phyloP scores from a whole-genome alignment of 139 green algal genomes.

The Medakamo hakoo region DNA sequence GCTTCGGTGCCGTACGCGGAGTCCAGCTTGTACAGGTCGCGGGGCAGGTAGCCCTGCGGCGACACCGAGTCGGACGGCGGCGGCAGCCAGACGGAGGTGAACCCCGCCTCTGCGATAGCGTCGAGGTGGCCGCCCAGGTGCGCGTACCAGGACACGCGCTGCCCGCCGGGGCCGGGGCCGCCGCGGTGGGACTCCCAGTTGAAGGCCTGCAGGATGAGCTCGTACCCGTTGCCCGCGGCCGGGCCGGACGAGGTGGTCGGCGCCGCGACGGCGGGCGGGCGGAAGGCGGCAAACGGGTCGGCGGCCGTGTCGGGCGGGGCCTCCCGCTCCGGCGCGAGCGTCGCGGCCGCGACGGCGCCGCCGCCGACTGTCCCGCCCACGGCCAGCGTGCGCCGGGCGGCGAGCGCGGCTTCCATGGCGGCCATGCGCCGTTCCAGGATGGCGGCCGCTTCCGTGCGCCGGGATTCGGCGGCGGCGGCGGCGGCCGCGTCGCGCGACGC shows the following conservation, averaged over 20 bases:
- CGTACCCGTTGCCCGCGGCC: conserved; percentile 60
- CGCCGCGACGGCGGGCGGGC: too few species aligned
- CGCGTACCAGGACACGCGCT: conserved; percentile 42
- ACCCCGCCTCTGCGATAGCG: conserved; percentile 58
- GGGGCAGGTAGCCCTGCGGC: conserved; percentile 70
- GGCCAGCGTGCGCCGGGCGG: conserved; percentile 38
- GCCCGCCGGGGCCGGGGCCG: too few species aligned
- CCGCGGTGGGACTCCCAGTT: conserved; percentile 85
- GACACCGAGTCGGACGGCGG: conserved; percentile 76
- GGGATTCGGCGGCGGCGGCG: conserved; percentile 4
- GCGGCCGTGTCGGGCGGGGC: background rate
- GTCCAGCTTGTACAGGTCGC: conserved; percentile 69
- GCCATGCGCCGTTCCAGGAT: conserved; percentile 75
- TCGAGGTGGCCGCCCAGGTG: conserved; percentile 13
- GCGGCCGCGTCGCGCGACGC: conserved; percentile 8
- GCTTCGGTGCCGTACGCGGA: conserved; percentile 51
- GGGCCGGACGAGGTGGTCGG: conserved; percentile 31
- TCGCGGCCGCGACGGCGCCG: background rate
- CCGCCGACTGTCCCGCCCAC: too few species aligned
- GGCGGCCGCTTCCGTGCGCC: conserved; percentile 52
- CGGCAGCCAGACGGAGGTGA: conserved; percentile 87
- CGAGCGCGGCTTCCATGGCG: conserved; percentile 74
- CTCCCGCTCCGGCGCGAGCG: background rate
- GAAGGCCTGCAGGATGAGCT: conserved; percentile 92
- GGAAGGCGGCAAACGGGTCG: background rate